These are phyloP conservation scores for Globisporangium abappressorium DNA, from an alignment of 352 stramenopile species.

Conservation along the genomic window DNA sequence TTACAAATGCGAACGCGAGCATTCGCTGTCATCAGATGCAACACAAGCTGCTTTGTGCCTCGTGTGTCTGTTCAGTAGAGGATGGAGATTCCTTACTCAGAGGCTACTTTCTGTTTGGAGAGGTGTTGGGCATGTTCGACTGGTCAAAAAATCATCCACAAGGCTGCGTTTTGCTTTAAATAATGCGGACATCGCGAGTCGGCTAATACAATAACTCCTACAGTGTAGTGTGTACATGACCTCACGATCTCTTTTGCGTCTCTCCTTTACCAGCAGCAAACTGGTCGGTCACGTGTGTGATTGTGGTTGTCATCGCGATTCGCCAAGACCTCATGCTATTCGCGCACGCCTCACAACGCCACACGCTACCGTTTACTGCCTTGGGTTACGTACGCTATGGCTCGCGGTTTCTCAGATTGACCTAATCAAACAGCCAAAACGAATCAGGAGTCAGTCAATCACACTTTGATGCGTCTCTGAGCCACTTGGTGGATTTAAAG, in stretches of 20 bases:
- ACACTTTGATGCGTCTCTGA: background rate
- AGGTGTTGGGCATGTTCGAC: background rate
- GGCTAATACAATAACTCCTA: no score
- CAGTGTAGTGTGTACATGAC: no score
- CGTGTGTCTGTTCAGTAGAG: background rate
- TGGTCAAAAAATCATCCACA: background rate
- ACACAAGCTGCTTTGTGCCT: background rate
- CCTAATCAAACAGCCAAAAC: background rate
- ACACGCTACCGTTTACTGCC: no score
- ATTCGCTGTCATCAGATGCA: background rate
- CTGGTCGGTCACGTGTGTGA: no score
- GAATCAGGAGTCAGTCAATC: background rate
- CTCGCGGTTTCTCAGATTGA: slow-evolving; percentile 1
- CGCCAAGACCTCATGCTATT: background rate
- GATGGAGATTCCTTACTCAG: no score
- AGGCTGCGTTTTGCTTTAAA: background rate
- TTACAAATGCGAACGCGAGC: slow-evolving; percentile 2
- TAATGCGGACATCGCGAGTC: background rate
- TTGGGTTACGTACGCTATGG: background rate
- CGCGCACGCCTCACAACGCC: background rate
- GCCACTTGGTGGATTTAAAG: background rate
- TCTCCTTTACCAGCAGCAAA: background rate
- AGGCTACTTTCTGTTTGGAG: background rate
- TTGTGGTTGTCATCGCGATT: background rate
- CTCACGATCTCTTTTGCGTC: background rate